Conservation (phyloP, 805 yeast genomes). For the Ogataea corticis region DNA sequence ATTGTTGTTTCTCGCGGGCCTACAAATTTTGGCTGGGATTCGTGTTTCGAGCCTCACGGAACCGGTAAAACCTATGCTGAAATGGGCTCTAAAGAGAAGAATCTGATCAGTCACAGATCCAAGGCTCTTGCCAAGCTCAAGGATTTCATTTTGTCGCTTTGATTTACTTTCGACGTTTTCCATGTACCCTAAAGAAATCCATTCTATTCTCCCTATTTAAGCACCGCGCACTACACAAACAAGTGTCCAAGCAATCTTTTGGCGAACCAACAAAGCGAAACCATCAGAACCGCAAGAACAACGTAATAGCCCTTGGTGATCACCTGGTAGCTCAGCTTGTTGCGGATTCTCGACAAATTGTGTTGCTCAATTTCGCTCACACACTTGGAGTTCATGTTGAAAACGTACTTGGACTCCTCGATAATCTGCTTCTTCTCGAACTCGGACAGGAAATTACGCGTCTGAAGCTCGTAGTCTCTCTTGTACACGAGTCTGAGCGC, state of each 20-base stretch:
- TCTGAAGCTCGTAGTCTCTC: slow-evolving; percentile 73
- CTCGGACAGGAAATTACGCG: slow-evolving; percentile 71
- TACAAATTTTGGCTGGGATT: slow-evolving; percentile 90
- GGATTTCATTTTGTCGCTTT: slow-evolving; percentile 36
- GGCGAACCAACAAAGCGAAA: slow-evolving; percentile 37
- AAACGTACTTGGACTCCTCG: slow-evolving; percentile 65
- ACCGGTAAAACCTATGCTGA: slow-evolving; percentile 81
- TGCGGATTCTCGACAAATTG: slow-evolving; percentile 57
- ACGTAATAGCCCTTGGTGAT: slow-evolving; percentile 54
- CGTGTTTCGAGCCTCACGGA: slow-evolving; percentile 83
- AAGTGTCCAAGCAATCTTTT: slow-evolving; percentile 34
- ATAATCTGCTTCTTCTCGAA: slow-evolving; percentile 69
- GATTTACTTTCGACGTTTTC: background rate
- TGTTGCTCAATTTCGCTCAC: slow-evolving; percentile 67
- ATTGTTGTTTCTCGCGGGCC: slow-evolving; percentile 83
- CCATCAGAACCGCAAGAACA: slow-evolving; percentile 33
- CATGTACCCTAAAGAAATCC: background rate
- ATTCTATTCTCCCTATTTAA: background rate
- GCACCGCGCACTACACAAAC: slow-evolving; percentile 8
- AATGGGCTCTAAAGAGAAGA: slow-evolving; percentile 72
- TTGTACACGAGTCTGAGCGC: slow-evolving; percentile 65
- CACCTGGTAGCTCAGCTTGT: slow-evolving; percentile 54
- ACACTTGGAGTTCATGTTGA: slow-evolving; percentile 59
- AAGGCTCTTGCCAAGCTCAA: slow-evolving; percentile 76
- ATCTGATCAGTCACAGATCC: slow-evolving; percentile 84